A percentile compares a stretch with the other conserved stretches of the same genome.
Conservation (phyloP, 345 rosid genomes). For the Eucalyptus polyanthemos region DNA sequence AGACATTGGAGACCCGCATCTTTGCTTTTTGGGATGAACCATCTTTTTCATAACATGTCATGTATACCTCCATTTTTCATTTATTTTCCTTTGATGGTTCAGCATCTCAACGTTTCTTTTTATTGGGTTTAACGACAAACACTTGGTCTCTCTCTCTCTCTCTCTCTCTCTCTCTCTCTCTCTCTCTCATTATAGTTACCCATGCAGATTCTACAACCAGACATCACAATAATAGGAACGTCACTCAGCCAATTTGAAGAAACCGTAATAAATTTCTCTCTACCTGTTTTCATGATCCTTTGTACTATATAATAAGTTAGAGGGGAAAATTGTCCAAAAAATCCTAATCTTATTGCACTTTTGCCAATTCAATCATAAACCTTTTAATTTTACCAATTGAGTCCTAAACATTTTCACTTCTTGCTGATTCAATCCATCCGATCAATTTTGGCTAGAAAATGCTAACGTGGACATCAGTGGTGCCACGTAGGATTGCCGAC, state of each 20-base stretch:
- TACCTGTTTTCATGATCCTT: neutral
- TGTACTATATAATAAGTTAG: neutral
- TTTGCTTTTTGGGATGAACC: neutral
- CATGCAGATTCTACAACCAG: neutral
- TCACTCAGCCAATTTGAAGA: neutral
- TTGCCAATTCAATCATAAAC: too few species aligned
- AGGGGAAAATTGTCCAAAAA: too few species aligned
- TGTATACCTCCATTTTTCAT: neutral
- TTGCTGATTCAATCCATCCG: too few species aligned
- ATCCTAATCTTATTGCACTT: too few species aligned
- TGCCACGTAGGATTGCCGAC: too few species aligned
- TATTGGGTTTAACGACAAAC: neutral
- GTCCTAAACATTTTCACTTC: too few species aligned
- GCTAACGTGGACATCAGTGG: too few species aligned
- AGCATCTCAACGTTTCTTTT: neutral
- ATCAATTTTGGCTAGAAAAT: too few species aligned
- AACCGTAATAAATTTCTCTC: neutral
- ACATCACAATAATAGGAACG: neutral
- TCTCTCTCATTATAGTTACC: neutral
- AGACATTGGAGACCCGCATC: neutral
- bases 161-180: neutral
- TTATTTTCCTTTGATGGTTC: neutral
- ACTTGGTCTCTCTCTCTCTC: neutral
- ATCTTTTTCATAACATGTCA: neutral
- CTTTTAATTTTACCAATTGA: too few species aligned